Evolutionary conservation across 441 rosid species (phyloP).

Genomic region (Euphorbia corollata): DNA sequence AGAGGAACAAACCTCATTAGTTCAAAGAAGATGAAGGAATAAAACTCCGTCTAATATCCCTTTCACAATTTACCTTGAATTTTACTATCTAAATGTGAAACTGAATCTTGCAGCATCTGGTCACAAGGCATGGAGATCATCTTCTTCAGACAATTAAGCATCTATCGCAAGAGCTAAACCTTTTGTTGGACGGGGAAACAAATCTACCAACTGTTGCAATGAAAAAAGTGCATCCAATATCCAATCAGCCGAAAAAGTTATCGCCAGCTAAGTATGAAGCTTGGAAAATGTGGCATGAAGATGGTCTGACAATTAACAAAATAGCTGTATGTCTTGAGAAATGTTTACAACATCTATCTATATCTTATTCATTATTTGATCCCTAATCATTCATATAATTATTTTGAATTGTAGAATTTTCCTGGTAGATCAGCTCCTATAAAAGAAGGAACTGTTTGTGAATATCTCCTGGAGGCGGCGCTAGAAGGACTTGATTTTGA

Average conservation of each 20-base stretch:
- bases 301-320: constrained; percentile 32
- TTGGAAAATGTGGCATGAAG: constrained; percentile 47
- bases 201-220: constrained; percentile 9
- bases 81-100: constrained; percentile 11
- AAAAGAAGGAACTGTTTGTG: constrained; percentile 38
- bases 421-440: constrained; percentile 44
- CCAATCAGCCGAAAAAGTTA: constrained; percentile 24
- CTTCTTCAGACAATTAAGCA: constrained; percentile 33
- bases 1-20: background rate
- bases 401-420: constrained; percentile 24
- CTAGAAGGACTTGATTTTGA: constrained; percentile 32
- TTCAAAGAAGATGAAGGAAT: background rate
- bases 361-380: constrained; percentile 2
- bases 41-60: background rate
- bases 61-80: background rate
- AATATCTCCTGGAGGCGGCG: constrained; percentile 43
- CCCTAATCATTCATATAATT: constrained; percentile 1
- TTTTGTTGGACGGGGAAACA: constrained; percentile 38
- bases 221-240: constrained; percentile 14
- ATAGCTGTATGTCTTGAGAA: constrained; percentile 34
- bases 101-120: constrained; percentile 38
- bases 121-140: constrained; percentile 32
- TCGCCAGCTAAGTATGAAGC: constrained; percentile 39
- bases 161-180: constrained; percentile 31
- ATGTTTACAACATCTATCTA: background rate